Evolutionary conservation across 2,329 filamentous ascomycete species (phyloP).

Genomic region (Bipolaris bicolor): DNA sequence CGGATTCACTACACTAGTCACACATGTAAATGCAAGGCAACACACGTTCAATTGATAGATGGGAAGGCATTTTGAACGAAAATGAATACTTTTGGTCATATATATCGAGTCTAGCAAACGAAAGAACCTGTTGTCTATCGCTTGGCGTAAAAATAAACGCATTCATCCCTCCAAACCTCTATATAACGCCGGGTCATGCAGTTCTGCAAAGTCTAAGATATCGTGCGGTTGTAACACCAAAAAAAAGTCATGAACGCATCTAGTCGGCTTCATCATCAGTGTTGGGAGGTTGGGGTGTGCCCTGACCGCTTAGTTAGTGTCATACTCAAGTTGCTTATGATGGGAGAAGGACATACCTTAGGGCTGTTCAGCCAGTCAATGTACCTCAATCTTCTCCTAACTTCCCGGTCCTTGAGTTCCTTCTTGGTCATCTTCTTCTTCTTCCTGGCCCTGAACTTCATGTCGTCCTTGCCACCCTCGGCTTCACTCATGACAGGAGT

Average conservation of each 20-base stretch:
- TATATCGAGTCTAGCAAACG: slow-evolving; percentile 14
- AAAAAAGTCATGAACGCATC: slow-evolving; percentile 19
- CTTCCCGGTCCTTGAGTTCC: slow-evolving; percentile 92
- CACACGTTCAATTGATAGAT: background rate
- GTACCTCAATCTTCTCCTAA: slow-evolving; percentile 83
- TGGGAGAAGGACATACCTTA: slow-evolving; percentile 40
- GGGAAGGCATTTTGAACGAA: background rate
- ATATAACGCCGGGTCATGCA: slow-evolving; percentile 33
- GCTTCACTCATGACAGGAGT: slow-evolving; percentile 79
- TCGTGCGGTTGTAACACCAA: slow-evolving; percentile 15
- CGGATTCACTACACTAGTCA: background rate
- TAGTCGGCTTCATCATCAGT: slow-evolving; percentile 51
- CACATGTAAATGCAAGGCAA: too few species aligned
- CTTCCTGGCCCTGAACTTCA: slow-evolving; percentile 91
- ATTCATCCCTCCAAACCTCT: slow-evolving; percentile 18
- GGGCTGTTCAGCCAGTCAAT: slow-evolving; percentile 78
- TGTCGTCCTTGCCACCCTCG: slow-evolving; percentile 74
- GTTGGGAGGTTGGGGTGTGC: slow-evolving; percentile 49
- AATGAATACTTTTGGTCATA: slow-evolving; percentile 21
- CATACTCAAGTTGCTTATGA: background rate
- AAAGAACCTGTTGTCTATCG: slow-evolving; percentile 16
- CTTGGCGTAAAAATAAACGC: slow-evolving; percentile 12
- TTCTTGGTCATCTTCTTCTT: slow-evolving; percentile 99
- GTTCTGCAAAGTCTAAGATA: slow-evolving; percentile 22
- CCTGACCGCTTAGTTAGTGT: slow-evolving; percentile 38